These are phyloP conservation scores for Porphyrellus cyaneotinctus DNA, from an alignment of 768 basidiomycete genomes.

Conservation along the genomic window DNA sequence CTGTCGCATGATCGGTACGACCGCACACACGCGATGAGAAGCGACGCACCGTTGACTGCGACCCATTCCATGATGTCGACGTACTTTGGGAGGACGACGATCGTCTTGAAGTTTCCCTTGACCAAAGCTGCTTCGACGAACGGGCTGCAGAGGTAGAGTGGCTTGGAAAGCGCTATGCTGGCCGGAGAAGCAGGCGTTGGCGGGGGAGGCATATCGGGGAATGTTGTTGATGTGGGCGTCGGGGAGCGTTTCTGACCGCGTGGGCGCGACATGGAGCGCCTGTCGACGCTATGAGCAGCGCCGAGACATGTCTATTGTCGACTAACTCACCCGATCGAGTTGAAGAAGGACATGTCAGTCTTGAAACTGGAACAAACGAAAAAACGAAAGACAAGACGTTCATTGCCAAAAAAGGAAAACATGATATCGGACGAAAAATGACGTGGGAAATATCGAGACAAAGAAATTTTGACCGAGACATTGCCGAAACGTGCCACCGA, in stretches of 20 bases:
- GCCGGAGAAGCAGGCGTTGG: constrained; percentile 40
- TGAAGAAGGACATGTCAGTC: constrained; percentile 82
- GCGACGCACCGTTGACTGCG: constrained; percentile 78
- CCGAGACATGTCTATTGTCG: neutral
- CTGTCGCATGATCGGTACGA: constrained; percentile 36
- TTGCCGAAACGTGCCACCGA: neutral
- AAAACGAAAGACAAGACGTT: neutral
- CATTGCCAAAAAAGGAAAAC: neutral
- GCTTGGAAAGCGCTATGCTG: constrained; percentile 39
- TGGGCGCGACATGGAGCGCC: constrained; percentile 76
- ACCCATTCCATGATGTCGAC: constrained; percentile 97
- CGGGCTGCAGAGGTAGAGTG: constrained; percentile 87
- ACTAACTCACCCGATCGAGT: constrained; percentile 64
- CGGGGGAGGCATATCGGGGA: constrained; percentile 42
- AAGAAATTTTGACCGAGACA: neutral
- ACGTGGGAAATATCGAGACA: neutral
- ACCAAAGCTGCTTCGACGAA: constrained; percentile 95
- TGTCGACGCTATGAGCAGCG: constrained; percentile 25
- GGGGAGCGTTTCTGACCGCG: constrained; percentile 68
- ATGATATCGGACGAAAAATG: neutral
- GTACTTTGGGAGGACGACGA: constrained; percentile 94
- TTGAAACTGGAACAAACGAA: neutral
- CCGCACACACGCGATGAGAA: neutral
- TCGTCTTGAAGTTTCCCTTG: constrained; percentile 98
- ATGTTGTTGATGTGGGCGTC: constrained; percentile 67